Evolutionary conservation across 106 monocot genomes (phyloP).

Genomic region (Dioscorea alata): DNA sequence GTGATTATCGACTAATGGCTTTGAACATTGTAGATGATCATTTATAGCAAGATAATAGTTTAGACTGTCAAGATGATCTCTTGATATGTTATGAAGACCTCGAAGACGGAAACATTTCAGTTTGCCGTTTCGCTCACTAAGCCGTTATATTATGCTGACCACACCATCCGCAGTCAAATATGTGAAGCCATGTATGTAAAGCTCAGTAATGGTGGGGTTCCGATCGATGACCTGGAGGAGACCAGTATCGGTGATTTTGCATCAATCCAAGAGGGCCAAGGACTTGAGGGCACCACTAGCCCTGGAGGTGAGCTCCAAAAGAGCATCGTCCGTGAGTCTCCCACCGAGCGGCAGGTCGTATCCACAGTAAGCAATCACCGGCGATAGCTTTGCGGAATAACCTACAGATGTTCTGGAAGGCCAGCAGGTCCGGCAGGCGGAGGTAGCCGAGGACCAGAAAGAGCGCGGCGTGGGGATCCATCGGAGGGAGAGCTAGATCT

Average conservation of each 20-base stretch:
- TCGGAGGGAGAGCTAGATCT: neutral
- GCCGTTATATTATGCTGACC: slow-evolving; percentile 34
- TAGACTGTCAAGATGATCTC: slow-evolving; percentile 46
- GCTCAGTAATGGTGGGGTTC: slow-evolving; percentile 62
- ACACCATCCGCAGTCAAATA: slow-evolving; percentile 57
- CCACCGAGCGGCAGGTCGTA: slow-evolving; percentile 45
- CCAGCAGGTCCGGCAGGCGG: slow-evolving; percentile 56
- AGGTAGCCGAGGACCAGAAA: slow-evolving; percentile 64
- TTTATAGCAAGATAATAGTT: slow-evolving; percentile 25
- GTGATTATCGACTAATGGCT: slow-evolving; percentile 26
- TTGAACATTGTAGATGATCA: slow-evolving; percentile 4
- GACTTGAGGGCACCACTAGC: slow-evolving; percentile 43
- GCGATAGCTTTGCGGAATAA: slow-evolving; percentile 55
- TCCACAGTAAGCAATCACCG: slow-evolving; percentile 55
- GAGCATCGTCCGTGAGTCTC: slow-evolving; percentile 53
- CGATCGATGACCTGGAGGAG: slow-evolving; percentile 39
- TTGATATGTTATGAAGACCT: slow-evolving; percentile 43
- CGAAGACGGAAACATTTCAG: slow-evolving; percentile 34
- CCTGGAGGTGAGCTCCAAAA: slow-evolving; percentile 34
- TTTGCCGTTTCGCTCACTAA: slow-evolving; percentile 26
- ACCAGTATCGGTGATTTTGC: slow-evolving; percentile 52
- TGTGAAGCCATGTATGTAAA: slow-evolving; percentile 61
- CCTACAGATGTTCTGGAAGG: slow-evolving; percentile 41
- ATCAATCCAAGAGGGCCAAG: slow-evolving; percentile 50
- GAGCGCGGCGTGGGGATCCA: slow-evolving; percentile 50